Conservation (phyloP, 306 rosid genomes). For the Prunus armeniaca region DNA sequence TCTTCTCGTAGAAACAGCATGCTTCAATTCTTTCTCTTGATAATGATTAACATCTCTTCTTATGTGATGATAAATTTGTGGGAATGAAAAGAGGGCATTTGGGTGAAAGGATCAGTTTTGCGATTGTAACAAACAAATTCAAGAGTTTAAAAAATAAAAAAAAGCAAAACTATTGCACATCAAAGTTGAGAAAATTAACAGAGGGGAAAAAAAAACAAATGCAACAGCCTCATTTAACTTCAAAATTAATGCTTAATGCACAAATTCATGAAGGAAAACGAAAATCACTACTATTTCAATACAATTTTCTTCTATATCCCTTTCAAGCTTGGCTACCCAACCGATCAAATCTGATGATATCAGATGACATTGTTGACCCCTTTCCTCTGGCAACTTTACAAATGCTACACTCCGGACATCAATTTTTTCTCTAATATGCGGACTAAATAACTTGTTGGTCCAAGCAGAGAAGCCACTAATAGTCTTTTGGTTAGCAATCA, state of each 20-base stretch:
- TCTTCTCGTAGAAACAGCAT: too few species aligned
- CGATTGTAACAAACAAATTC: too few species aligned
- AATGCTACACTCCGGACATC: constrained; percentile 27
- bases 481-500: constrained; percentile 15
- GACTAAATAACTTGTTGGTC: constrained; percentile 26
- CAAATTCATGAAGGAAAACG: constrained; percentile 17
- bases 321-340: constrained; percentile 30
- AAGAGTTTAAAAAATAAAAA: too few species aligned
- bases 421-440: constrained; percentile 25
- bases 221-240: not conserved
- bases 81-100: too few species aligned
- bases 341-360: constrained; percentile 20
- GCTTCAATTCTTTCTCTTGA: too few species aligned
- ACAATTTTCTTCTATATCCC: constrained; percentile 34
- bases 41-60: too few species aligned
- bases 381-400: constrained; percentile 30
- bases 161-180: not conserved
- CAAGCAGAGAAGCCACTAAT: constrained; percentile 27
- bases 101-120: too few species aligned
- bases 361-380: constrained; percentile 12
- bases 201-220: not conserved
- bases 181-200: not conserved
- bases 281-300: constrained; percentile 37
- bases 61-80: too few species aligned
- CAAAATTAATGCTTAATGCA: not conserved